Evolutionary conservation across 352 stramenopile genomes (phyloP).

Genomic region (Phytophthora colocasiae): DNA sequence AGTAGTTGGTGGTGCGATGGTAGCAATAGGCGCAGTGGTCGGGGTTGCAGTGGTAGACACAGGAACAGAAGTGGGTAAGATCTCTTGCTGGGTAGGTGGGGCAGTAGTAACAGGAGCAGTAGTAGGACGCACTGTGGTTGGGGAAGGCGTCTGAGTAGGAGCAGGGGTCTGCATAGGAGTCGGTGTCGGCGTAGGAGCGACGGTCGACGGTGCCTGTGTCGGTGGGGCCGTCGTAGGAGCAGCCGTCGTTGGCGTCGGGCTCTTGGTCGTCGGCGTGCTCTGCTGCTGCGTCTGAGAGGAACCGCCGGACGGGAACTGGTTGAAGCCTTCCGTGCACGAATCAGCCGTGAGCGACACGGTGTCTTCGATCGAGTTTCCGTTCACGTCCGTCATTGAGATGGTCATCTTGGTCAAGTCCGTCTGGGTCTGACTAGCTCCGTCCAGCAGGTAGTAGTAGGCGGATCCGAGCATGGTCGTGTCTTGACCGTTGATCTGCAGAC

Average conservation of each 20-base stretch:
- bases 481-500: constrained; percentile 58
- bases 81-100: constrained; percentile 28
- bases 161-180: constrained; percentile 18
- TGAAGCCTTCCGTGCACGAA: constrained; percentile 53
- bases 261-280: constrained; percentile 16
- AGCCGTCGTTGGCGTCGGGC: constrained; percentile 7
- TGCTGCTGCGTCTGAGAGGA: constrained; percentile 26
- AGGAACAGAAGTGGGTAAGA: constrained; percentile 32
- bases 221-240: constrained; percentile 16
- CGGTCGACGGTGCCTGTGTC: constrained; percentile 19
- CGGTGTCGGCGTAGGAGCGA: constrained; percentile 11
- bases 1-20: constrained; percentile 10
- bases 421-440: constrained; percentile 42
- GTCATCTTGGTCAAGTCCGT: constrained; percentile 43
- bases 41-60: constrained; percentile 26
- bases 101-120: constrained; percentile 26
- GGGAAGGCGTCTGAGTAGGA: constrained; percentile 29
- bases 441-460: constrained; percentile 71
- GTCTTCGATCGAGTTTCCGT: constrained; percentile 63
- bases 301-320: constrained; percentile 48
- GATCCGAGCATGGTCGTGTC: constrained; percentile 70
- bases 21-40: constrained; percentile 9
- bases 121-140: constrained; percentile 43
- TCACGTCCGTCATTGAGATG: constrained; percentile 63
- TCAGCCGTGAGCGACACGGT: constrained; percentile 61